Evolutionary conservation across 345 rosid genomes (phyloP), one percentile per base, ranked within the genome.

Genomic region (Geranium rotundifolium): DNA sequence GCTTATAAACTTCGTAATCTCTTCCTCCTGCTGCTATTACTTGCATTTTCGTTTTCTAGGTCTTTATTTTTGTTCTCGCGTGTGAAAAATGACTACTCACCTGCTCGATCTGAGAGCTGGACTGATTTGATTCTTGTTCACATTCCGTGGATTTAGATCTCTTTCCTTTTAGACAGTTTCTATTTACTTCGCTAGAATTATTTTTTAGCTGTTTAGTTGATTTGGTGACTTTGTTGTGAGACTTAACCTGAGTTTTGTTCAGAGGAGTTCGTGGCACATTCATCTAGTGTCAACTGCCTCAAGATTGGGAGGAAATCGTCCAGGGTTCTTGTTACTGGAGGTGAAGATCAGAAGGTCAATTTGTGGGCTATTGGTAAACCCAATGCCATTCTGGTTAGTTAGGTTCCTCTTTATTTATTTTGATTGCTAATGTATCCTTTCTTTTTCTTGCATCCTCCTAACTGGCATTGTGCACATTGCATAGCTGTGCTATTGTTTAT

Each of bases 351-450:
- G 69, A 93, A 86, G 72, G 99, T 93, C 63, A 93, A 93, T 80
- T 91, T 93, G 60, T 93, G 99, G 99, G 96, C 99, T 80, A 93
- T 93, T 61, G 99, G 99, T 73, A 93, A 93, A 78, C 99, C 99
- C 77, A 90, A 93, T 63, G 90, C 99, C 56, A 82, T 93, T 74
- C 82, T 85, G 97, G 99, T 91, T 62, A 89, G 93, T 82, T 82
- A 9, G 10, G 1, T 12, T 41, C 9, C 50, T 41, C 50, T 5
- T 41, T 13, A 41, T 13, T 41, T 31, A 7, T 31, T 31, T 31
- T 31, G 37, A 3, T 31, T 31, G 3, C 7, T 31, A 31, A 7
- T 31, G 3, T 31, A 3, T 31, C 3, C 7, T 3, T 31, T 31
- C 3, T 31, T 31, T 31, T 3, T 31, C 4, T 31, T 2, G 37